A percentile compares a stretch with the other conserved stretches of the same genome.
phyloP scores from a whole-genome alignment of 129 eudicot species.

The Pulicaria dysenterica region DNA sequence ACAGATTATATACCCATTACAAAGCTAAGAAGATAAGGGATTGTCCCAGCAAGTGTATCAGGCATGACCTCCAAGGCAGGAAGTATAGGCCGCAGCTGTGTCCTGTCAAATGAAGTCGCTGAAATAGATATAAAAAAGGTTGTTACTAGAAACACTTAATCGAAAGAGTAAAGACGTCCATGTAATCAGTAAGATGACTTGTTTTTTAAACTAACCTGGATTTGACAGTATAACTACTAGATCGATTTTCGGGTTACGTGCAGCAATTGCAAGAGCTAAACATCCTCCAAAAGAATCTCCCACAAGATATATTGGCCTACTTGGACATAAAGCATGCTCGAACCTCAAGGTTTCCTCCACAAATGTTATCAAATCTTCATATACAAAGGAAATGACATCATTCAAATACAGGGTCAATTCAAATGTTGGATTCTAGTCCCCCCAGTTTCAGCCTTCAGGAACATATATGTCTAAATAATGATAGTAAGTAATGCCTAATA shows the following conservation, averaged over 20 bases:
- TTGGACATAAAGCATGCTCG: constrained; percentile 76
- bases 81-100: constrained; percentile 82
- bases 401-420: background rate
- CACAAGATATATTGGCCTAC: constrained; percentile 74
- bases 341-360: constrained; percentile 70
- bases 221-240: constrained; percentile 71
- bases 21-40: constrained; percentile 89
- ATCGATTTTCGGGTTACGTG: constrained; percentile 74
- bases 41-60: constrained; percentile 63
- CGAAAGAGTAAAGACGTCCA: constrained; percentile 4
- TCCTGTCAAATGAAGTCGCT: constrained; percentile 95
- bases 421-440: background rate
- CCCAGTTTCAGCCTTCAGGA: background rate
- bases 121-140: constrained; percentile 45
- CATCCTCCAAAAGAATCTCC: constrained; percentile 96
- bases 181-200: background rate
- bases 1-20: constrained; percentile 71
- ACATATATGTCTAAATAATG: background rate
- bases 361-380: constrained; percentile 59
- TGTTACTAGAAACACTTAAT: constrained; percentile 23
- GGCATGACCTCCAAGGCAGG: constrained; percentile 81
- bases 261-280: constrained; percentile 89
- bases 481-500: background rate
- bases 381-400: constrained; percentile 13
- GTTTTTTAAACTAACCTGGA: constrained; percentile 60